These are phyloP conservation scores for Aureobasidium namibiae DNA, from an alignment of 2,329 filamentous ascomycete species.

Conservation along the genomic window DNA sequence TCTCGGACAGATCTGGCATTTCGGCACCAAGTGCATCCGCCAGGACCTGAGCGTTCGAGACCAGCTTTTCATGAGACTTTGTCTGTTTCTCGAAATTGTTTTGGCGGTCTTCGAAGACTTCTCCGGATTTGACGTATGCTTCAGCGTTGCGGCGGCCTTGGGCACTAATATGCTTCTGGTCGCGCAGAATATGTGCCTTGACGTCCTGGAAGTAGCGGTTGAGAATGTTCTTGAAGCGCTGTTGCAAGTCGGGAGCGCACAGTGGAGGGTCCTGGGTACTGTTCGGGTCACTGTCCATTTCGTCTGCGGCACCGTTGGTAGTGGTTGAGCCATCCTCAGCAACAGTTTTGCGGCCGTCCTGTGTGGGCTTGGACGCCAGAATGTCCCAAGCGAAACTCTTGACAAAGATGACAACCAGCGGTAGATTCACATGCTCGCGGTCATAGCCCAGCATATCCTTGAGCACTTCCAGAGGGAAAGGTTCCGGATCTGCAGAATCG, in stretches of 20 bases:
- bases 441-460: constrained; percentile 95
- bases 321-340: constrained; percentile 69
- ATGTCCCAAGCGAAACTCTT: constrained; percentile 97
- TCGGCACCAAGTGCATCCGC: constrained; percentile 82
- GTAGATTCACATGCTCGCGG: constrained; percentile 82
- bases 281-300: constrained; percentile 42
- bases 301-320: constrained; percentile 41
- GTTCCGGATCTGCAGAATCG: constrained; percentile 66
- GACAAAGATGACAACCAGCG: constrained; percentile 87
- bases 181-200: constrained; percentile 76
- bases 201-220: constrained; percentile 88
- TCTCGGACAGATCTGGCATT: constrained; percentile 87
- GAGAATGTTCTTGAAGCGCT: constrained; percentile 78
- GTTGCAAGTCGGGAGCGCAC: constrained; percentile 65
- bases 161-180: constrained; percentile 78
- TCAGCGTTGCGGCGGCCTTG: constrained; percentile 94
- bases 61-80: constrained; percentile 83
- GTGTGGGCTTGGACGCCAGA: constrained; percentile 65
- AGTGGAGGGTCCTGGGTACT: constrained; percentile 61
- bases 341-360: constrained; percentile 74
- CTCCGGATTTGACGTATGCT: constrained; percentile 95
- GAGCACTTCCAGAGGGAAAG: constrained; percentile 92
- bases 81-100: constrained; percentile 90
- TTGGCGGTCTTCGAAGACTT: constrained; percentile 96
- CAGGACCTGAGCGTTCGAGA: constrained; percentile 82